phyloP scores from a whole-genome alignment of 352 stramenopile species.

The Aphanomyces invadans region DNA sequence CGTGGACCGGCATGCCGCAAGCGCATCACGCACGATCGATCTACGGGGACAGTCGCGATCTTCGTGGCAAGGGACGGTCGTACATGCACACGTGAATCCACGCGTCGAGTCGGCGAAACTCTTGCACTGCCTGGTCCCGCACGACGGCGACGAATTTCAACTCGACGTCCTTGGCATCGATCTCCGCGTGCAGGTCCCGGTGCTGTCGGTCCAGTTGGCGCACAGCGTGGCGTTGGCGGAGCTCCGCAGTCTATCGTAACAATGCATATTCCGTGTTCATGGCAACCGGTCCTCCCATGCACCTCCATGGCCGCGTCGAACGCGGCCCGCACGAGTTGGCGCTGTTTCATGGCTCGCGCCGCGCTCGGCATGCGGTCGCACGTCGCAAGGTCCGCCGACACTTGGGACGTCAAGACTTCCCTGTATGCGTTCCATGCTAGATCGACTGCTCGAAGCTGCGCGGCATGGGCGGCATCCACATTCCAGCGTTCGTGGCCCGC shows the following conservation, averaged over 20 bases:
- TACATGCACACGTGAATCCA: constrained; percentile 1
- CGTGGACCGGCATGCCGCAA: too few relatives aligned
- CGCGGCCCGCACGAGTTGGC: neutral
- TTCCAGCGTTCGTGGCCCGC: constrained; percentile 59
- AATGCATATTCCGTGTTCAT: neutral
- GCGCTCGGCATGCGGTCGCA: neutral
- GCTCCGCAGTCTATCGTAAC: neutral
- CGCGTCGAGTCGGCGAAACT: neutral
- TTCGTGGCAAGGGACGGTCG: too few relatives aligned
- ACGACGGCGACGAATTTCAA: neutral
- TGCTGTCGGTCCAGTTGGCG: neutral
- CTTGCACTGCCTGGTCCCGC: neutral
- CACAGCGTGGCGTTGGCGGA: neutral
- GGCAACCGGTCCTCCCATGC: neutral
- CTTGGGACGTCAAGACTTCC: neutral
- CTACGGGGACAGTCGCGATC: too few relatives aligned
- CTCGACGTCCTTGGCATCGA: constrained; percentile 5
- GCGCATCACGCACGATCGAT: too few relatives aligned
- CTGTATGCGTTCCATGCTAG: constrained; percentile 25
- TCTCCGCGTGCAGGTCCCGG: neutral
- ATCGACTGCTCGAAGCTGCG: constrained; percentile 47
- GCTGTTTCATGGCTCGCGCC: neutral
- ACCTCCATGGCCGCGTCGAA: neutral
- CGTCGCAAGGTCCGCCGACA: neutral
- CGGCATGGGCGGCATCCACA: constrained; percentile 59